These are phyloP conservation scores for Komagataella pastoris DNA, from an alignment of 805 yeast genomes.

Conservation along the genomic window DNA sequence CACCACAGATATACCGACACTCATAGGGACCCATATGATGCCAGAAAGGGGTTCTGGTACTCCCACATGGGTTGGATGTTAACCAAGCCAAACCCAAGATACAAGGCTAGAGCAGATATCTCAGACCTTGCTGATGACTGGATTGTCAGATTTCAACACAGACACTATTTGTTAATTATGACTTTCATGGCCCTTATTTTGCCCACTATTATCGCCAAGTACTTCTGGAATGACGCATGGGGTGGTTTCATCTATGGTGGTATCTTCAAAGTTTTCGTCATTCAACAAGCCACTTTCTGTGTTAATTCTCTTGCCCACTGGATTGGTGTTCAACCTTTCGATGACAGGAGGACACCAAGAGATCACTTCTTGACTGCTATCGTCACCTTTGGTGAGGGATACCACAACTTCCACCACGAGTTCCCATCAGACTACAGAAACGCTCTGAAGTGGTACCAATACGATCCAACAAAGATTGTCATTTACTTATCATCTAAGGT, in stretches of 20 bases:
- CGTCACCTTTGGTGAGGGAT: conserved; percentile 81
- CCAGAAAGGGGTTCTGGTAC: conserved; percentile 73
- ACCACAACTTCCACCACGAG: conserved; percentile 91
- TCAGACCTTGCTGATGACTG: conserved; percentile 68
- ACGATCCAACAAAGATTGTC: conserved; percentile 81
- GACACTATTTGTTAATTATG: conserved; percentile 60
- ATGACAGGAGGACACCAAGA: conserved; percentile 59
- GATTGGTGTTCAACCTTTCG: conserved; percentile 62
- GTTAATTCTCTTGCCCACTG: conserved; percentile 79
- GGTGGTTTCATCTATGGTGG: conserved; percentile 82
- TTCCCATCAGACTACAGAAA: conserved; percentile 85
- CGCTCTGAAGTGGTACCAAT: conserved; percentile 56
- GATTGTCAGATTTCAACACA: conserved; percentile 71
- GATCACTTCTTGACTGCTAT: conserved; percentile 51
- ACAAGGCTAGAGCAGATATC: conserved; percentile 71
- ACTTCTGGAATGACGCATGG: conserved; percentile 55
- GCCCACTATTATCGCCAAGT: conserved; percentile 56
- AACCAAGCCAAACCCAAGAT: conserved; percentile 66
- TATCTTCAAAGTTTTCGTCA: conserved; percentile 48
- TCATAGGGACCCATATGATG: conserved; percentile 74
- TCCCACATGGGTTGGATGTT: conserved; percentile 86
- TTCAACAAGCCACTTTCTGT: conserved; percentile 71
- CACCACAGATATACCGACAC: conserved; percentile 86
- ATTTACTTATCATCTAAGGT: conserved; percentile 36
- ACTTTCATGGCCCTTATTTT: conserved; percentile 36